Percentiles rank a stretch among this genome's conserved stretches.
Conservation (phyloP, 164 flowering plant genomes). For the Umbellularia californica region DNA sequence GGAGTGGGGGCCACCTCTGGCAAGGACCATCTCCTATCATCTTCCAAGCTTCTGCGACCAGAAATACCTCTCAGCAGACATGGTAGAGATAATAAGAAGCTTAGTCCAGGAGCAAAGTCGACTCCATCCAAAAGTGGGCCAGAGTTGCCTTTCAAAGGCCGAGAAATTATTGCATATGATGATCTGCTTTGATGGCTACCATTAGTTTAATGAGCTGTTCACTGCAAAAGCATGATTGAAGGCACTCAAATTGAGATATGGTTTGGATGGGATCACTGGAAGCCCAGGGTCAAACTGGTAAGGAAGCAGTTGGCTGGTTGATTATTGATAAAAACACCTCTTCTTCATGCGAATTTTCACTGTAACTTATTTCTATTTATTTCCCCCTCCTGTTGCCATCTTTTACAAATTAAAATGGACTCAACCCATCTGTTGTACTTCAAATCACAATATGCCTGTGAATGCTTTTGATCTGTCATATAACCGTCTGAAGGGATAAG, state of each 20-base stretch:
- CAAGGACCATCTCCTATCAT: constrained; percentile 25
- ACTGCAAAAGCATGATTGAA: not conserved
- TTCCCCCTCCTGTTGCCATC: not conserved
- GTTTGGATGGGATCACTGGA: not conserved
- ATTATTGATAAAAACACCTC: too few species aligned
- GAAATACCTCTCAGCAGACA: constrained; percentile 68
- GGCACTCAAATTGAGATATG: not conserved
- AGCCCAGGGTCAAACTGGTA: not conserved
- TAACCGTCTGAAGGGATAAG: too few species aligned
- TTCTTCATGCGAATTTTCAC: too few species aligned
- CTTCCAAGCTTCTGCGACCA: constrained; percentile 54
- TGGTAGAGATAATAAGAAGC: constrained; percentile 55
- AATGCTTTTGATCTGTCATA: too few species aligned
- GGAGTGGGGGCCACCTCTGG: constrained; percentile 30
- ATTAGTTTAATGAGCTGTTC: not conserved
- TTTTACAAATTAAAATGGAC: too few species aligned
- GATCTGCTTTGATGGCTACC: constrained; percentile 46
- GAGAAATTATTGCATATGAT: constrained; percentile 80
- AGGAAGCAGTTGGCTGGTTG: not conserved
- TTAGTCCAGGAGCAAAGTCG: constrained; percentile 19
- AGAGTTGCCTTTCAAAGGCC: constrained; percentile 48
- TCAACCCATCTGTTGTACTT: too few species aligned
- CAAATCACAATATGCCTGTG: too few species aligned
- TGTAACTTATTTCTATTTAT: not conserved
- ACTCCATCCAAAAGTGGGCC: constrained; percentile 29